Evolutionary conservation across 1,139 yeast genomes (phyloP).

Genomic region (Yarrowia galli): DNA sequence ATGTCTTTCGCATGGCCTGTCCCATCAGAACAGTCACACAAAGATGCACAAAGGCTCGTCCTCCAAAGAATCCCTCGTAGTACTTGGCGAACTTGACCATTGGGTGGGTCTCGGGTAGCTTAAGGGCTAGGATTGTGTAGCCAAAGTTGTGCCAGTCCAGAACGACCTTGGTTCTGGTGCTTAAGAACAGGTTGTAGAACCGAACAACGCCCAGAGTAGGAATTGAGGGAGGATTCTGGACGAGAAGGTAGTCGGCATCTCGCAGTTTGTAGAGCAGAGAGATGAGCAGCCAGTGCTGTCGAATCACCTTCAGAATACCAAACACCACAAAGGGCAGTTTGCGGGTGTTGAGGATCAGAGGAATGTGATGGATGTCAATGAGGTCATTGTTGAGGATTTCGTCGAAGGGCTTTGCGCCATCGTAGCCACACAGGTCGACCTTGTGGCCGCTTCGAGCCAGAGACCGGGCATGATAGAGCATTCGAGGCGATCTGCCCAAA

Average conservation of each 20-base stretch:
- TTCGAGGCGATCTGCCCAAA: constrained; percentile 93
- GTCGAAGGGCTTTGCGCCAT: constrained; percentile 49
- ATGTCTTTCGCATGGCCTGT: constrained; percentile 61
- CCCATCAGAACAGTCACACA: constrained; percentile 85
- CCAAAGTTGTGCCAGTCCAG: constrained; percentile 98
- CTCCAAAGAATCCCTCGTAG: constrained; percentile 58
- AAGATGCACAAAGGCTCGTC: constrained; percentile 70
- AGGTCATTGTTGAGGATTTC: constrained; percentile 40
- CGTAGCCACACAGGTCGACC: constrained; percentile 87
- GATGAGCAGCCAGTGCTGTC: constrained; percentile 61
- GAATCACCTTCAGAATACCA: constrained; percentile 64
- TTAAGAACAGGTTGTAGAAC: constrained; percentile 60
- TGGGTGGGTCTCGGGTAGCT: constrained; percentile 63
- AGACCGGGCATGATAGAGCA: constrained; percentile 88
- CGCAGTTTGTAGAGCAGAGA: constrained; percentile 61
- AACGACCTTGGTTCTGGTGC: constrained; percentile 67
- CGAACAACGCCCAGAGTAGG: constrained; percentile 77
- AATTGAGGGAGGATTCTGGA: constrained; percentile 90
- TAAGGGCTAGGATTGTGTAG: constrained; percentile 77
- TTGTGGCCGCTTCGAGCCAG: constrained; percentile 71
- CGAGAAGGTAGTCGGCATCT: constrained; percentile 72
- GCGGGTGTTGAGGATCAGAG: constrained; percentile 55
- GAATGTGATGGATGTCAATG: constrained; percentile 52
- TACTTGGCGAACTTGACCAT: constrained; percentile 64
- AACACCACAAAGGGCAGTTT: constrained; percentile 64